Conservation (phyloP, 2,329 filamentous ascomycete genomes). For the Penicillium palitans region DNA sequence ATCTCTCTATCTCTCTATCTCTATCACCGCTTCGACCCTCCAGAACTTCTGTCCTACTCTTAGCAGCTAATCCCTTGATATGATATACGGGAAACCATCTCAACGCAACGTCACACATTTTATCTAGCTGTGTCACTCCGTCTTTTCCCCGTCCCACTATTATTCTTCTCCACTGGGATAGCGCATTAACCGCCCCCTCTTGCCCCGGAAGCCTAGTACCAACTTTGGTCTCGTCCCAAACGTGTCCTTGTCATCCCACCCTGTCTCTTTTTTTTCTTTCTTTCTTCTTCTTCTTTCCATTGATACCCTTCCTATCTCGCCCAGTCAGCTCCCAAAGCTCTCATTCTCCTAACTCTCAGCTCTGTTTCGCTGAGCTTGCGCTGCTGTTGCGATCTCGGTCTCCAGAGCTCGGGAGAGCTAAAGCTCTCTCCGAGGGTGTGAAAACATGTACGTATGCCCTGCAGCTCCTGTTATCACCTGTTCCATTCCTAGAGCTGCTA, state of each 20-base stretch:
- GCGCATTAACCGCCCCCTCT: conserved; percentile 15
- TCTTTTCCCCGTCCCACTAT: conserved; percentile 21
- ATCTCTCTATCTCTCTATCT: conserved; percentile 1
- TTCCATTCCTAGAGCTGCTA: neutral
- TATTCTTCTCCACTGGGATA: conserved; percentile 20
- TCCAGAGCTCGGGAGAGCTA: conserved; percentile 15
- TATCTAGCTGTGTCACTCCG: conserved; percentile 18
- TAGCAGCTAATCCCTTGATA: neutral
- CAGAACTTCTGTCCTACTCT: neutral
- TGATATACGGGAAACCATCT: neutral
- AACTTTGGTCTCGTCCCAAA: neutral
- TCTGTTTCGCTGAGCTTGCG: conserved; percentile 3
- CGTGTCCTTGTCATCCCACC: conserved; percentile 7
- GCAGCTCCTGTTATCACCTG: no score
- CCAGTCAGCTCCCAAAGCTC: neutral
- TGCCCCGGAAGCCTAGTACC: conserved; percentile 10
- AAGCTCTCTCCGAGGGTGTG: conserved; percentile 14
- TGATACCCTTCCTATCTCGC: neutral
- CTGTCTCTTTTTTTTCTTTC: neutral
- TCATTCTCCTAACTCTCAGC: neutral
- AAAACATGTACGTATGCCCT: conserved; percentile 6
- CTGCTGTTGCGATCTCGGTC: neutral
- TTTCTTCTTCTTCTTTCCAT: neutral
- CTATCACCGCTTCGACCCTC: conserved; percentile 1
- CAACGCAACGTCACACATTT: conserved; percentile 12